phyloP scores from a whole-genome alignment of 148 eudicot genomes.

The Suaeda aralocaspica region DNA sequence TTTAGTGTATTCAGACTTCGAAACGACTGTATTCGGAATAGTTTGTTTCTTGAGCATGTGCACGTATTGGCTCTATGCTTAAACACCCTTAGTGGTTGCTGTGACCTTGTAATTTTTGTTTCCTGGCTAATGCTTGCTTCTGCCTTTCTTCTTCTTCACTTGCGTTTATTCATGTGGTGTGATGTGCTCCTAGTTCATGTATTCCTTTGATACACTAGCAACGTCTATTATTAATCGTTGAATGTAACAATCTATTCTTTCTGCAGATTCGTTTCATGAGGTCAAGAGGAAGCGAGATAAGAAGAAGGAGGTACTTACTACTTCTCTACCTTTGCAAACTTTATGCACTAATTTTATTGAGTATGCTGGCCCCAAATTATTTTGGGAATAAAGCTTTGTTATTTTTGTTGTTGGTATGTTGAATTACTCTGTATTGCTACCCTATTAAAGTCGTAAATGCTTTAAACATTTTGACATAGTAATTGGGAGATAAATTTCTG shows the following conservation, averaged over 20 bases:
- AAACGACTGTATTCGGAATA: not conserved
- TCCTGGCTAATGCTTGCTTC: not conserved
- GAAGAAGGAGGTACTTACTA: conserved; percentile 37
- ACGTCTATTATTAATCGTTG: not conserved
- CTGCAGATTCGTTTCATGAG: conserved; percentile 44
- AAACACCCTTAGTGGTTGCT: not conserved
- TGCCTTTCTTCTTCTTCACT: not conserved
- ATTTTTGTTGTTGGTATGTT: not conserved
- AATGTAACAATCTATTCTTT: conserved; percentile 12
- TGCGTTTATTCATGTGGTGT: not conserved
- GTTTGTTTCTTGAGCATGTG: no score
- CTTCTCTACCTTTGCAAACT: not conserved
- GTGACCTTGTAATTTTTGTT: not conserved
- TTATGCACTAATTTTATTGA: not conserved
- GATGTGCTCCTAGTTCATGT: not conserved
- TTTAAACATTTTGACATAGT: not conserved
- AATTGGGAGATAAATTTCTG: not conserved
- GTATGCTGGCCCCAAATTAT: not conserved
- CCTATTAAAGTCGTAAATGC: not conserved
- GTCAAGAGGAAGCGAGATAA: conserved; percentile 43
- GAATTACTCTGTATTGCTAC: not conserved
- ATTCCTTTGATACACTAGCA: not conserved
- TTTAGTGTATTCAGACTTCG: no score
- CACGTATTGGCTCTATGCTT: no score
- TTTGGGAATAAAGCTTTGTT: no score